Conservation (phyloP, 2,329 filamentous ascomycete genomes). For the Stylonectria norvegica region DNA sequence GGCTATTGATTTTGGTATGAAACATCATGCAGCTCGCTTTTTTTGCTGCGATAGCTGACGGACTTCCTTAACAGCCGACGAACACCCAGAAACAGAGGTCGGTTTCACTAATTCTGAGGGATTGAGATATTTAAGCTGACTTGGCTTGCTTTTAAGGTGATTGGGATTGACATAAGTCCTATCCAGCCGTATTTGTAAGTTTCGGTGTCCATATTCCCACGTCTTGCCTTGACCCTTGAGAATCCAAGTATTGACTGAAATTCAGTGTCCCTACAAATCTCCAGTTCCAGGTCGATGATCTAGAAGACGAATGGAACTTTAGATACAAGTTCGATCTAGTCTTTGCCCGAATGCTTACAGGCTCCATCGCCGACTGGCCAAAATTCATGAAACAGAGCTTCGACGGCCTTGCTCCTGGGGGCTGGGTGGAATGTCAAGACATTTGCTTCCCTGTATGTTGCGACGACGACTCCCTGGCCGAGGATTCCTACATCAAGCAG, state of each 20-base stretch:
- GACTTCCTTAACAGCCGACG: slow-evolving; percentile 22
- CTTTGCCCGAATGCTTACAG: slow-evolving; percentile 38
- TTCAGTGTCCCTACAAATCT: slow-evolving; percentile 47
- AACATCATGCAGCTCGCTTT: not conserved
- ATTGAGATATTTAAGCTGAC: not conserved
- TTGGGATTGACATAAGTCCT: slow-evolving; percentile 42
- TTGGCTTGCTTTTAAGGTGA: slow-evolving; percentile 22
- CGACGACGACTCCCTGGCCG: slow-evolving; percentile 39
- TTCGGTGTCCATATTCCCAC: no score
- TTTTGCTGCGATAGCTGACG: not conserved
- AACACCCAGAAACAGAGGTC: slow-evolving; percentile 30
- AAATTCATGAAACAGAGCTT: slow-evolving; percentile 37
- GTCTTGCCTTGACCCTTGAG: no score
- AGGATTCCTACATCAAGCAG: slow-evolving; percentile 25
- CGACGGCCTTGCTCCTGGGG: slow-evolving; percentile 40
- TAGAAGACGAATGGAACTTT: slow-evolving; percentile 40
- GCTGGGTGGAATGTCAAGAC: slow-evolving; percentile 44
- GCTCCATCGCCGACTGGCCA: slow-evolving; percentile 34
- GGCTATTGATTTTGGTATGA: slow-evolving; percentile 43
- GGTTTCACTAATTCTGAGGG: not conserved
- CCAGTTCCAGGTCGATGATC: slow-evolving; percentile 44
- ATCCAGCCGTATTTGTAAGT: slow-evolving; percentile 38
- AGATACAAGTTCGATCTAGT: slow-evolving; percentile 40
- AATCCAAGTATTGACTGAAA: not conserved
- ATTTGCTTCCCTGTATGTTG: slow-evolving; percentile 36